These are phyloP conservation scores for Prunus armeniaca DNA, from an alignment of 306 rosid genomes.

Conservation along the genomic window DNA sequence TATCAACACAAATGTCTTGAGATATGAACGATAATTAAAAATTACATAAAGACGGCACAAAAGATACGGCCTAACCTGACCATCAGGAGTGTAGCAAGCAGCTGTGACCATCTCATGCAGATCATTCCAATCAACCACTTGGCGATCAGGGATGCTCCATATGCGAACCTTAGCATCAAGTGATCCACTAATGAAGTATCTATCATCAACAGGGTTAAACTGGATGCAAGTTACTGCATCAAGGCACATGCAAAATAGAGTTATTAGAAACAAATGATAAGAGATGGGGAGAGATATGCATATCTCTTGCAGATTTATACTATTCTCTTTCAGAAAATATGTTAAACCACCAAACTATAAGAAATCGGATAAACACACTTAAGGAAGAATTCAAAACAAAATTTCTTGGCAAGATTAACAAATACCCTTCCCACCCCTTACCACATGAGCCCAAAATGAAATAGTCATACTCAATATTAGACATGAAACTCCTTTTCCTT, in stretches of 20 bases:
- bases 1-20: conserved; percentile 26
- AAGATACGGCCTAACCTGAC: conserved; percentile 72
- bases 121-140: conserved; percentile 97
- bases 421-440: neutral
- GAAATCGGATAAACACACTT: conserved; percentile 2
- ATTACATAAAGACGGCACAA: conserved; percentile 13
- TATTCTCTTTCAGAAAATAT: conserved; percentile 6
- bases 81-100: conserved; percentile 98
- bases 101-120: conserved; percentile 98
- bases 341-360: neutral
- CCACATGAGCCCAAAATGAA: neutral
- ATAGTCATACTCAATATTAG: neutral
- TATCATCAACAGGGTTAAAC: conserved; percentile 97
- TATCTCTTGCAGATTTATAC: neutral
- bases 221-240: conserved; percentile 99
- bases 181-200: conserved; percentile 97
- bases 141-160: conserved; percentile 92
- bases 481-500: no score
- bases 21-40: conserved; percentile 11
- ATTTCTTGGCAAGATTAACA: neutral
- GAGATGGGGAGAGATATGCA: neutral
- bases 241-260: conserved; percentile 39
- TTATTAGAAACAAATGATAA: conserved; percentile 37
- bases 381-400: neutral
- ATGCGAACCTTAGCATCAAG: conserved; percentile 97